Evolutionary conservation across 2,329 filamentous ascomycete genomes (phyloP), one percentile per base, ranked within the genome.

Genomic region (Aureobasidium mangrovei): DNA sequence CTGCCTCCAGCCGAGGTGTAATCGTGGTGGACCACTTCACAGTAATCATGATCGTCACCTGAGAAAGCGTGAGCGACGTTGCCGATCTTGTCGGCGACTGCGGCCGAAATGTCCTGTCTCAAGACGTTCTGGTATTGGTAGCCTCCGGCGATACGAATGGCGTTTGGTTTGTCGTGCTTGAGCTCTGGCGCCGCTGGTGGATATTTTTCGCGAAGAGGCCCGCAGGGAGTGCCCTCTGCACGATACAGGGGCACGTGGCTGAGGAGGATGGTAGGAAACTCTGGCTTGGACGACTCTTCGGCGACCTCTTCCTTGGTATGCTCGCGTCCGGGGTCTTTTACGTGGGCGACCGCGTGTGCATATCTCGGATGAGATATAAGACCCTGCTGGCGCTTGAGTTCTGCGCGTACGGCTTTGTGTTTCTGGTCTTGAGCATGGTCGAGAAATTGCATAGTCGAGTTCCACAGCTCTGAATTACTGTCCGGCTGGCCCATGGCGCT

Each of bases 41-140:
- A 98, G 72, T 97, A 96, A 72, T 98, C 93, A 72, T 98, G 93
- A 65, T 98, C 93, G 63, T 98, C 93, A 8, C 93, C 93, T 0
- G 90, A 95, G 66, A 97, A 98, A 41, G 91, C 86, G 60, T 93
- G 86, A 3, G 82, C 77, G 9, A 97, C 81, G 58, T 93, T 88
- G 33, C 89, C 90, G 33, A 95, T 77, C 59, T 84, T 87, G 57
- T 84, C 78, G 40, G 95, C 74, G 36, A 98, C 74, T 49, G 84
- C 82, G 43, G 82, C 77, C 0, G 91, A 93, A 60, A 96, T 82
- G 2, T 81, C 77, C 47, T 85, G 81, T 48, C 80, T 86, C 28
- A 98, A 80, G 2, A 96, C 91, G 63, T 96, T 98, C 68, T 97
- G 91, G 65, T 98, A 98, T 68, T 98, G 93, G 65, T 96, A 96